Evolutionary conservation across 441 rosid species (phyloP).

Genomic region (Mallotus japonicus): DNA sequence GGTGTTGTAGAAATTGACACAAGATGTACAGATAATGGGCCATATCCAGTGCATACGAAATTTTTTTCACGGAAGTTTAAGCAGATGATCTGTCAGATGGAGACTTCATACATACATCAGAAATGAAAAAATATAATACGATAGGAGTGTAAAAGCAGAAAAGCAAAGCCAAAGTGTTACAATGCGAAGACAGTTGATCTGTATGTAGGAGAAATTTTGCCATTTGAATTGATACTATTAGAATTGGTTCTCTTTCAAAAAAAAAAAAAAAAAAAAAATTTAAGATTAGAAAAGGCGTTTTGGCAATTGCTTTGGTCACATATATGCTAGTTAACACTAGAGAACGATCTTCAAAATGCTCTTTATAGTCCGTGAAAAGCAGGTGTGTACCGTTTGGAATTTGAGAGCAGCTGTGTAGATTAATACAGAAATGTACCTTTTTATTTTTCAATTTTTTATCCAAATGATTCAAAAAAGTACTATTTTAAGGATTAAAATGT

Average conservation of each 20-base stretch:
- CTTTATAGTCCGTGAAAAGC: background rate
- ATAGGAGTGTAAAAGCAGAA: background rate
- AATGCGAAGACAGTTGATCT: background rate
- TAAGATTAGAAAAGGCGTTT: background rate
- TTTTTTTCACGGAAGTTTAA: slow-evolving; percentile 10
- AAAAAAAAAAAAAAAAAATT: too few species aligned
- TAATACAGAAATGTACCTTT: too few species aligned
- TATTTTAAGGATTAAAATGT: too few species aligned
- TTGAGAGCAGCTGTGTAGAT: background rate
- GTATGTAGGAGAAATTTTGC: slow-evolving; percentile 1
- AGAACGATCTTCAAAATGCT: background rate
- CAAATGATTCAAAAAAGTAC: too few species aligned
- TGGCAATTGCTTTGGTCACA: background rate
- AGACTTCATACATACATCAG: slow-evolving; percentile 11
- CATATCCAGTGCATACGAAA: slow-evolving; percentile 1
- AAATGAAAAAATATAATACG: slow-evolving; percentile 13
- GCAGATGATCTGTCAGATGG: slow-evolving; percentile 12
- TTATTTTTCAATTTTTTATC: too few species aligned
- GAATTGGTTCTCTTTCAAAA: background rate
- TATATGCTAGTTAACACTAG: background rate
- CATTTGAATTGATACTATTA: slow-evolving; percentile 3
- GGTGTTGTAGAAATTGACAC: slow-evolving; percentile 21
- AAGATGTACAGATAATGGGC: slow-evolving; percentile 34
- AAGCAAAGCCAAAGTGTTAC: background rate
- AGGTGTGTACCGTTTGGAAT: background rate